Base-by-base conservation (phyloP, 768 basidiomycete genomes). In the Tephrocybe rancida region DNA sequence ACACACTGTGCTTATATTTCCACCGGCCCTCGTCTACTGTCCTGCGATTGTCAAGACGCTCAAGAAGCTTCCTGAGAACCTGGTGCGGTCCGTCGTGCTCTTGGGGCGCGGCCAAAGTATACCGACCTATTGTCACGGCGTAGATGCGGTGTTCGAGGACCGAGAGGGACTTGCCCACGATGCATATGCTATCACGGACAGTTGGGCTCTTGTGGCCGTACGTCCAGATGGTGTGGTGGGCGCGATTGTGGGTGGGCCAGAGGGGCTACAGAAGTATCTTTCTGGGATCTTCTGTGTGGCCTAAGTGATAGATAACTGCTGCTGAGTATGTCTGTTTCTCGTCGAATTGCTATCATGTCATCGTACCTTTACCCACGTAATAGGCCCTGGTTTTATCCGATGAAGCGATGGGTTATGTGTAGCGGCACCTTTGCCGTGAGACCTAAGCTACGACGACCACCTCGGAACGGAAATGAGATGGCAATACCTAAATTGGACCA, bases 161-260 rank as follows among this genome's bases (percentile, higher is more conserved):
- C 3, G 22, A 22, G 59, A 54, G 3, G 75, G 72, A 4, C 70
- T 76, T 43, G 77, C 80, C 0, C 70, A 75, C 54, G 59, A 59
- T 2, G 68, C 68, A 0, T 81, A 81, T 65, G 60, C 67, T 50
- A 63, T 63, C 10, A 52, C 54, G 7, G 68, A 68, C 25, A 67
- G 67, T 18, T 72, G 60, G 44, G 66, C 63, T 18, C 63, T 75
- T 10, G 69, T 71, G 1, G 66, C 76, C 22, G 64, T 79, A 14
- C 61, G 80, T n/a, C 80, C 79, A 0, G 80, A 82, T 57, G 76
- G 74, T 14, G 69, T 74, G 10, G 65, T 77, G 5, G 80, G 79
- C 16, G 75, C 73, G 3, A 64, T 75, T 27, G 71, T 72, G 16
- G 61, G 62, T 19, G 70, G 68, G 14, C 52, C 55, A 8, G 59